phyloP scores from a whole-genome alignment of 805 yeast species.

The Starmerella bombi region DNA sequence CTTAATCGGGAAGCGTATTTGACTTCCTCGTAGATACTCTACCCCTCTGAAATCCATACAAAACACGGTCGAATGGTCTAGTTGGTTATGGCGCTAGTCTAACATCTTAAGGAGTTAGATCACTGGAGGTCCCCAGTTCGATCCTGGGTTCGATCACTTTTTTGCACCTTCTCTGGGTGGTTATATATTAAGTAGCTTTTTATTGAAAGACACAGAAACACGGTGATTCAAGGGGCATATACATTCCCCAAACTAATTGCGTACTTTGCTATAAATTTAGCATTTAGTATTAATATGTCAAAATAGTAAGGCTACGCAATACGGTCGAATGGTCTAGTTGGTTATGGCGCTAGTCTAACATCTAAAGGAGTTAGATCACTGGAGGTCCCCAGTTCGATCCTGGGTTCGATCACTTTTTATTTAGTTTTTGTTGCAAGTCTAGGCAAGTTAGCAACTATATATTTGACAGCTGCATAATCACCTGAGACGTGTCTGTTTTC shows the following conservation, averaged over 20 bases:
- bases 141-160: slow-evolving; percentile 22
- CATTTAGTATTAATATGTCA: background rate
- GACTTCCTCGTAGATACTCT: too few species aligned
- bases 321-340: slow-evolving; percentile 21
- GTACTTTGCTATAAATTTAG: too few species aligned
- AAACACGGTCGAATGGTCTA: slow-evolving; percentile 19
- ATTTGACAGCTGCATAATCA: too few species aligned
- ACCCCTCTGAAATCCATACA: background rate
- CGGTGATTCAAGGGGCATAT: too few species aligned
- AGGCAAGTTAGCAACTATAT: too few species aligned
- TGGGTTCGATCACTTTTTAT: slow-evolving; percentile 20
- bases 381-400: slow-evolving; percentile 24
- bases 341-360: slow-evolving; percentile 22
- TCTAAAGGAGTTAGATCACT: slow-evolving; percentile 18
- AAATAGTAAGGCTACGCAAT: too few species aligned
- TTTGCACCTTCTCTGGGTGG: too few species aligned
- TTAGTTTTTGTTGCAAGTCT: too few species aligned
- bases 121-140: slow-evolving; percentile 24
- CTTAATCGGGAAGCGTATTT: background rate
- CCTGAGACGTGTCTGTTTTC: too few species aligned
- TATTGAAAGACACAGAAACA: too few species aligned
- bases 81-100: slow-evolving; percentile 23
- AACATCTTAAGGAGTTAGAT: slow-evolving; percentile 17
- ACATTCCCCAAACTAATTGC: too few species aligned
- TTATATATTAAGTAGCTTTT: too few species aligned